A percentile compares a stretch with the other conserved stretches of the same genome.
Evolutionary conservation across 2,329 filamentous ascomycete genomes (phyloP).

Genomic region (Neofusicoccum parvum): DNA sequence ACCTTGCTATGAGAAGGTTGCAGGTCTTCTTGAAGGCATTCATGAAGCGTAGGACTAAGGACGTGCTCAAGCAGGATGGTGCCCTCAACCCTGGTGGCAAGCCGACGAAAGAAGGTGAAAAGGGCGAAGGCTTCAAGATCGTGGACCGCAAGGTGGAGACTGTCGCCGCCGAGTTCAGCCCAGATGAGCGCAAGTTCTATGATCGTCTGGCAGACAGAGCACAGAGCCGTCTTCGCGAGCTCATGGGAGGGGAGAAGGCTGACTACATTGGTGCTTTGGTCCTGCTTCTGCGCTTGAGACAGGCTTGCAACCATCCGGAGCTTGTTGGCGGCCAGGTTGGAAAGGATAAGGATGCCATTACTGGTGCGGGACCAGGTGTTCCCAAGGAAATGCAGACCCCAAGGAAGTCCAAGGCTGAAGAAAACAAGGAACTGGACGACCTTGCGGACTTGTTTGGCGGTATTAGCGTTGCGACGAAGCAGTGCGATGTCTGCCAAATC

Average conservation of each 20-base stretch:
- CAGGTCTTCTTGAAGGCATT: slow-evolving; percentile 86
- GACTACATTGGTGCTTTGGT: slow-evolving; percentile 95
- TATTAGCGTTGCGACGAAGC: slow-evolving; percentile 74
- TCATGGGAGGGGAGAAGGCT: slow-evolving; percentile 78
- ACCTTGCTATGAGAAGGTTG: slow-evolving; percentile 82
- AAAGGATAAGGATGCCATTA: slow-evolving; percentile 83
- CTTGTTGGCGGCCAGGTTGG: slow-evolving; percentile 83
- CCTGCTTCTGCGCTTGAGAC: slow-evolving; percentile 82
- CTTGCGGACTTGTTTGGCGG: slow-evolving; percentile 86
- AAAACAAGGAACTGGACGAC: slow-evolving; percentile 71
- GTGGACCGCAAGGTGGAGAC: slow-evolving; percentile 87
- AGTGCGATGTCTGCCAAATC: slow-evolving; percentile 81
- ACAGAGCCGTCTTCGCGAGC: slow-evolving; percentile 81
- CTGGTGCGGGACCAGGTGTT: slow-evolving; percentile 42
- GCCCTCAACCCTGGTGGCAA: slow-evolving; percentile 78
- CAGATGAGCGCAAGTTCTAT: slow-evolving; percentile 83
- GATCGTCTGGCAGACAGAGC: slow-evolving; percentile 79
- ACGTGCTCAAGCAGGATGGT: slow-evolving; percentile 87
- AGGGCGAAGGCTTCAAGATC: slow-evolving; percentile 76
- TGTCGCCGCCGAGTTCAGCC: slow-evolving; percentile 75
- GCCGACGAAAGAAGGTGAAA: slow-evolving; percentile 52
- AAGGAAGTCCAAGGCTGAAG: slow-evolving; percentile 49
- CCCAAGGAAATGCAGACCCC: slow-evolving; percentile 34
- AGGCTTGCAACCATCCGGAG: slow-evolving; percentile 93
- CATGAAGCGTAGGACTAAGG: slow-evolving; percentile 98